Evolutionary conservation across 2,329 filamentous ascomycete genomes (phyloP), one percentile per base, ranked within the genome.

Genomic region (Colletotrichum magnum): DNA sequence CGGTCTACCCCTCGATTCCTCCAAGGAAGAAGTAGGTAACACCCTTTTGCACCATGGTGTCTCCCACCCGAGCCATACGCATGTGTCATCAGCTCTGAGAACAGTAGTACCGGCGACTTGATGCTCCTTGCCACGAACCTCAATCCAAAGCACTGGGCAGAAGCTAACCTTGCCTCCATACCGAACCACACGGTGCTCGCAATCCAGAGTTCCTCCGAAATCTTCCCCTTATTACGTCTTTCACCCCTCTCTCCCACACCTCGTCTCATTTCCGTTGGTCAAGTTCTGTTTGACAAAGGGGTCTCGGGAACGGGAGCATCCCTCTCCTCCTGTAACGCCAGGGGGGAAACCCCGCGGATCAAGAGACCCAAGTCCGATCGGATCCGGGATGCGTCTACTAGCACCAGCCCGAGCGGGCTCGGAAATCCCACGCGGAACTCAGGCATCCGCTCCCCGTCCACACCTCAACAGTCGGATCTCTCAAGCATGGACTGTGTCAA

Each of bases 401-500:
- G 48, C 39, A 48, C 18, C 47, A 10, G 43, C 18, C 6, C 32
- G 32, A 6, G 32, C 15, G 32, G 32, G 32, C 15, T 13, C 36
- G 26, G 52, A 26, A 9, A 6, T 60, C 28, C 28, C 41, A 15
- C 43, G 48, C 18, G 41, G 10, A 21, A 69, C 13, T 50, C 50
- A 48, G 63, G 16, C 39, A 21, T 57, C 16, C 24, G 53, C n/a
- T 21, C 15, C 13, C 5, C 15, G 21, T 50, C 56, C 62, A 52
- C 43, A 52, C 56, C n/a, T 21, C 13, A 47, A 41, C 10, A 57
- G 45, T 52, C 63, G 57, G 51, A 24, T 61, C 56, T 60, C 21
- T 66, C 62, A 61, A 41, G 62, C 67, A 61, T 53, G 63, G 13
- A 61, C 13, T 69, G 36, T 67, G 52, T 61, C 67, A 69, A 51